These are phyloP conservation scores for Cyclotella baltica DNA, from an alignment of 108 stramenopile species.

Conservation along the genomic window DNA sequence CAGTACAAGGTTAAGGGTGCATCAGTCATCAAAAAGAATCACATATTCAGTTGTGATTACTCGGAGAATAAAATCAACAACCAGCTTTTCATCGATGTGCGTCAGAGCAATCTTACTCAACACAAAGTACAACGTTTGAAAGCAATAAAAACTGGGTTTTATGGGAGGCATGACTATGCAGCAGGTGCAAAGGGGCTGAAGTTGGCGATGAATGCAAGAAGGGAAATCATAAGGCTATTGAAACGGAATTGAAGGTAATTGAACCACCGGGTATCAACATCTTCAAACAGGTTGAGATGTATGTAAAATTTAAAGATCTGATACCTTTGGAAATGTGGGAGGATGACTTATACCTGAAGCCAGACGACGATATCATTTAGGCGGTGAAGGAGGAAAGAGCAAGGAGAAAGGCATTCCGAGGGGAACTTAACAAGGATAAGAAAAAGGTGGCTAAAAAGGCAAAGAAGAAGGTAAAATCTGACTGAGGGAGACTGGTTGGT, in stretches of 20 bases:
- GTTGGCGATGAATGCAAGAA: not conserved
- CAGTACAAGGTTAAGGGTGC: not conserved
- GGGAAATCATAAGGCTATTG: not conserved
- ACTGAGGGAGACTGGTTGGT: too few relatives aligned
- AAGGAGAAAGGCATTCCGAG: not conserved
- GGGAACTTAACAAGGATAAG: conserved; percentile 1
- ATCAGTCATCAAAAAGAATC: too few relatives aligned
- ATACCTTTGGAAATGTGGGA: not conserved
- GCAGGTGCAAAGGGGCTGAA: not conserved
- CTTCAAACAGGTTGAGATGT: conserved; percentile 24
- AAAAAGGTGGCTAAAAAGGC: not conserved
- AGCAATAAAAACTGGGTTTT: not conserved
- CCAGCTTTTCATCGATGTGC: not conserved
- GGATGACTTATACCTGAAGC: conserved; percentile 17
- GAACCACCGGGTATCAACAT: conserved; percentile 14
- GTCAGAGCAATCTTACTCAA: not conserved
- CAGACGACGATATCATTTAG: not conserved
- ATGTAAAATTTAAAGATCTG: not conserved
- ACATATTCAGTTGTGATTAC: not conserved
- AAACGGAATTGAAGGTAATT: not conserved
- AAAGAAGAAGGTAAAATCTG: not conserved
- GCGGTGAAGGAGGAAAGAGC: conserved; percentile 5
- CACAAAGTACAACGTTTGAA: not conserved
- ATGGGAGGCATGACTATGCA: not conserved
- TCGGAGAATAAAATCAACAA: not conserved